phyloP scores from a whole-genome alignment of 352 stramenopile species.

The Pythium chondricola region DNA sequence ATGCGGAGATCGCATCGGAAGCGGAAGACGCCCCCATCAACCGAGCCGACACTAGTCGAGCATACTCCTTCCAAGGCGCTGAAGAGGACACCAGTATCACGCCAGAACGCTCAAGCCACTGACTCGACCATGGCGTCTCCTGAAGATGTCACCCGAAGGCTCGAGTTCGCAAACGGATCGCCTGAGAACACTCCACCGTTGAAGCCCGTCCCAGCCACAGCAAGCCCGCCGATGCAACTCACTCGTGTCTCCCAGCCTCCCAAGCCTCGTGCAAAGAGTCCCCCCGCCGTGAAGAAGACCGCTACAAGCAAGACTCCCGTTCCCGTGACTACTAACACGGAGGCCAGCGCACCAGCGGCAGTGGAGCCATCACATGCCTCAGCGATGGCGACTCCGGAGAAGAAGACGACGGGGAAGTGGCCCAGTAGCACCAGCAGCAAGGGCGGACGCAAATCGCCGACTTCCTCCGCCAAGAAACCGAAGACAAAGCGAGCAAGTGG shows the following conservation, averaged over 20 bases:
- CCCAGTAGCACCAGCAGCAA: neutral
- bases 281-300: constrained; percentile 7
- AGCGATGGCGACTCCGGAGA: neutral
- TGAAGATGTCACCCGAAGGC: constrained; percentile 15
- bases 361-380: neutral
- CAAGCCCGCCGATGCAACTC: too few relatives aligned
- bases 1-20: constrained; percentile 20
- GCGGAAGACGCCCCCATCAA: constrained; percentile 12
- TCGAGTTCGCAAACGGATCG: constrained; percentile 13
- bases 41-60: neutral
- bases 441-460: too few relatives aligned
- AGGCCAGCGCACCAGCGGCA: neutral
- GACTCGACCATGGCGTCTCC: neutral
- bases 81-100: neutral
- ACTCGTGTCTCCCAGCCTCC: neutral
- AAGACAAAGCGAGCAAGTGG: constrained; percentile 17
- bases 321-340: neutral
- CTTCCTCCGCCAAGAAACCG: neutral
- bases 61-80: too few relatives aligned
- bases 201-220: neutral
- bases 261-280: constrained; percentile 1
- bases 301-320: neutral
- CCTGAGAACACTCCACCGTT: neutral
- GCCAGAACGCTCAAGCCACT: neutral
- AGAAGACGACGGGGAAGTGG: neutral